Evolutionary conservation across 139 green algal genomes (phyloP), one percentile per base, ranked within the genome.

Genomic region (Cymbomonas tetramitiformis): DNA sequence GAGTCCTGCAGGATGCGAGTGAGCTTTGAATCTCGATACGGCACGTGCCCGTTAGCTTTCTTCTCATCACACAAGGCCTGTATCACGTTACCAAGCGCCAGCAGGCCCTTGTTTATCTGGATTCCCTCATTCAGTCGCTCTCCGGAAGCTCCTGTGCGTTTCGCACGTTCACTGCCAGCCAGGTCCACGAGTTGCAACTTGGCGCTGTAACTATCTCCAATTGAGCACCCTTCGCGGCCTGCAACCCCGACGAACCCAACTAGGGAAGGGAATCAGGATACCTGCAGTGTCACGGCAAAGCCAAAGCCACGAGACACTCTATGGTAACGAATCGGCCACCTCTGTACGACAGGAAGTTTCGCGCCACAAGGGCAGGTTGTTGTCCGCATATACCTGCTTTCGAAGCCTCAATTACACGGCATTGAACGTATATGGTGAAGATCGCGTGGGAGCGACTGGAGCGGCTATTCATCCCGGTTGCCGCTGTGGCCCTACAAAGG

Each of bases 31-130:
- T 98, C 84, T 19, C 91, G 72, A 70, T 90, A 93, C 4, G 83
- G 83, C 23, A 93, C 73, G 54, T 87, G 79, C 19, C 43, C 39
- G 6, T 59, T 38, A 41, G 80, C 34, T 1, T 28, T 25, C 12
- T 48, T 53, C 1, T 26, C 38, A 30, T 94, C 89, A 4, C 79
- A 77, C 26, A 98, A 80, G 2, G 91, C 84, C 48, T 76, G 87
- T 68, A 98, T 98, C 18, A 97, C 89, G 57, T 97, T 97, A 29
- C 87, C 86, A 0, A 98, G 71, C 1, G 89, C 85, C n/a, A 98
- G 75, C 61, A 98, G 74, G 4, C 91, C 83, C 33, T 75, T 71
- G 71, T 96, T 96, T 65, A 96, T 96, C 52, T 93, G 78, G 58
- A 96, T 89, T 41, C 84, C 90, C 47, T 78, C 73, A 38, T 73